Evolutionary conservation across 192 early-diverging fungal genomes (phyloP), one percentile per base, ranked within the genome.

Genomic region (Linnemannia exigua): DNA sequence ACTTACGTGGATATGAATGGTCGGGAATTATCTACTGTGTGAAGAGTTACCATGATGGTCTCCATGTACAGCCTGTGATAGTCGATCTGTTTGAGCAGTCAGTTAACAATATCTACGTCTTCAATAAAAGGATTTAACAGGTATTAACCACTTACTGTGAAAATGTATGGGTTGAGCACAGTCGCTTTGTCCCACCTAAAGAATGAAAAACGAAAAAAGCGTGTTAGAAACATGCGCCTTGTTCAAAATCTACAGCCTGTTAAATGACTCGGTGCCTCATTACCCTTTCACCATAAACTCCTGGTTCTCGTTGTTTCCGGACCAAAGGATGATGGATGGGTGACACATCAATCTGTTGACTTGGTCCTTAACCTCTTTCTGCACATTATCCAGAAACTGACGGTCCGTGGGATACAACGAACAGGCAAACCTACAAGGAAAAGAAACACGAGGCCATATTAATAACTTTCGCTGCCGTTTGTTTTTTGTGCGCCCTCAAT

Each of bases 221-320:
- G 14, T 44, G 41, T 3, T 44, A 44, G 9, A 44, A 9, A 44
- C 41, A n/a, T 44, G 9, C 3, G 41, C 41, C 41, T 6, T 44
- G 41, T 9, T 9, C 41, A 44, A n/a, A n/a, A n/a, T n/a, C n/a
- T n/a, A 44, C 41, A 9, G 41, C 41, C 41, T 6, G 9, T 44
- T 44, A 3, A 44, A 9, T 44, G 41, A 44, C 3, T 6, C 41
- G 9, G 41, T 44, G 41, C 9, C 41, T 9, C 41, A 44, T 50
- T 77, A 93, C 74, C 84, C 88, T 54, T 90, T 84, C 22, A 80
- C 87, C 74, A 79, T 76, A 41, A 81, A 80, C 77, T 93, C 90
- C 38, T 87, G 88, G 37, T 92, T 89, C 74, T 93, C 92, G 80
- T 93, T 93, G 82, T 93, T 93, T 16, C 92, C 92, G 2, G 89